Percentiles rank a stretch among this genome's conserved stretches.
Evolutionary conservation across 495 filamentous ascomycete species (phyloP).

Genomic region (Clavariopsis aquatica): DNA sequence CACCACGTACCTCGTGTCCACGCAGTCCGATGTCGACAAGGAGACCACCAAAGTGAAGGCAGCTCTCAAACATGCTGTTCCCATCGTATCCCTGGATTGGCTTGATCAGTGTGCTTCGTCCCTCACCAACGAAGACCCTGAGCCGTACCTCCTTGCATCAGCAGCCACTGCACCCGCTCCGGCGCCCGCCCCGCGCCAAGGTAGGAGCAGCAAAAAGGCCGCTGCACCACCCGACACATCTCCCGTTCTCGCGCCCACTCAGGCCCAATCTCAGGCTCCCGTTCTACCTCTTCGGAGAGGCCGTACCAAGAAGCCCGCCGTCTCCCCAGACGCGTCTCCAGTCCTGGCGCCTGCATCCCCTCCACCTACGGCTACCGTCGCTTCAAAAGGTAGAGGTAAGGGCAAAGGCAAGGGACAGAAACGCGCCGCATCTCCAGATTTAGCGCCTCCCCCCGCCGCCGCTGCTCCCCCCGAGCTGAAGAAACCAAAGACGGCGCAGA

Average conservation of each 20-base stretch:
- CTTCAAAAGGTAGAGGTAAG: too few species aligned
- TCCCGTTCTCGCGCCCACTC: constrained; percentile 29
- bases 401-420: not conserved
- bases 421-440: not conserved
- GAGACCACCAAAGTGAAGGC: constrained; percentile 32
- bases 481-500: constrained; percentile 29
- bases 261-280: not conserved
- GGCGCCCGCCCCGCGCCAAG: not conserved
- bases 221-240: constrained; percentile 20
- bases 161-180: constrained; percentile 2
- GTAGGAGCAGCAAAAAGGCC: constrained; percentile 11
- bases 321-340: not conserved
- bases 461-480: constrained; percentile 14
- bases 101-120: constrained; percentile 54
- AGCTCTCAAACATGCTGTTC: constrained; percentile 45
- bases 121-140: constrained; percentile 50
- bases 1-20: constrained; percentile 64
- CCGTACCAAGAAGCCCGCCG: constrained; percentile 9
- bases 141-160: constrained; percentile 43
- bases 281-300: constrained; percentile 17
- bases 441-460: not conserved
- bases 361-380: not conserved
- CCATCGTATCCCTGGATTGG: constrained; percentile 65
- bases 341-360: not conserved
- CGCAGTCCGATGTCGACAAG: constrained; percentile 56